Conservation (phyloP, 305 asterid genomes). For the Solanum chacoense region DNA sequence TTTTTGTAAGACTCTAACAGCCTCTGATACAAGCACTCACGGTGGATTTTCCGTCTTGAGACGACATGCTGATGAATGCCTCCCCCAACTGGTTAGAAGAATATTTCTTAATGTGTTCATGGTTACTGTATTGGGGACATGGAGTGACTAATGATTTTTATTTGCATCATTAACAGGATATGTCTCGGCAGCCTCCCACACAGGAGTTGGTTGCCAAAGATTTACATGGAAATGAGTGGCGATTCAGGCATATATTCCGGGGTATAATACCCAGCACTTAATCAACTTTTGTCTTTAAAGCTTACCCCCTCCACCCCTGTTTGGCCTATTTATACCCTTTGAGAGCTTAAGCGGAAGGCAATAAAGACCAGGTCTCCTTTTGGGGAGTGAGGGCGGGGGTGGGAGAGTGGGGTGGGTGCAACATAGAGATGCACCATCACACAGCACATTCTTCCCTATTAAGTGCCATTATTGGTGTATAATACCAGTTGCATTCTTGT, state of each 20-base stretch:
- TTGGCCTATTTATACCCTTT: neutral
- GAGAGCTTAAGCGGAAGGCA: neutral
- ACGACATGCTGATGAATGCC: conserved; percentile 96
- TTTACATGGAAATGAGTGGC: conserved; percentile 89
- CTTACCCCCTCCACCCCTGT: neutral
- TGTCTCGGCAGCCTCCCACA: conserved; percentile 92
- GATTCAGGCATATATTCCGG: conserved; percentile 84
- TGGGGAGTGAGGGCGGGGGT: neutral
- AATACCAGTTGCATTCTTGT: neutral
- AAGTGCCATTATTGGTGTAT: neutral
- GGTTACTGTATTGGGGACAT: neutral
- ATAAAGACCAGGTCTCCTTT: neutral
- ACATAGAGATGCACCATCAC: neutral
- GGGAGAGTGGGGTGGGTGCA: neutral
- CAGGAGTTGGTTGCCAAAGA: conserved; percentile 88
- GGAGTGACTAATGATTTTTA: conserved; percentile 1
- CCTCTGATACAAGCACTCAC: conserved; percentile 94
- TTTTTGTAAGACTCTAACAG: conserved; percentile 89
- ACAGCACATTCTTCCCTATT: neutral
- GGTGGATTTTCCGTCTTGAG: conserved; percentile 93
- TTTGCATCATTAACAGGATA: conserved; percentile 42
- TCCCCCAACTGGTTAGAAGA: conserved; percentile 74
- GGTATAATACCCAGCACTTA: conserved; percentile 33
- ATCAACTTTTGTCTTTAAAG: neutral
- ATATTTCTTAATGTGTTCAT: neutral